Evolutionary conservation across 768 basidiomycete species (phyloP).

Genomic region (Pleurotus tuoliensis): DNA sequence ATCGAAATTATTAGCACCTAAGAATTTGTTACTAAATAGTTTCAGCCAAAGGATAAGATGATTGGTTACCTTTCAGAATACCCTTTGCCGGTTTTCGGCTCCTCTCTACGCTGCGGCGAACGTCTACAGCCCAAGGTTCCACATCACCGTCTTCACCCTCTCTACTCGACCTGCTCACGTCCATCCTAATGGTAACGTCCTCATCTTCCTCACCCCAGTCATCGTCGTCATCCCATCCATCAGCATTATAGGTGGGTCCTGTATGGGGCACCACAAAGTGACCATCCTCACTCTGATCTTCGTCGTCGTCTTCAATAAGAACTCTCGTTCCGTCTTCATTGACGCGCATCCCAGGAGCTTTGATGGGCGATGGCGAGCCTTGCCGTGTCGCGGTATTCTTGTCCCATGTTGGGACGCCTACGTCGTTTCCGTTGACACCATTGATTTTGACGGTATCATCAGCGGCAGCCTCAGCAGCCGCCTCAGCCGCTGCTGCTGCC

Average conservation of each 20-base stretch:
- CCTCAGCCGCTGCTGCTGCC: conserved; percentile 42
- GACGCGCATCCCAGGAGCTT: conserved; percentile 35
- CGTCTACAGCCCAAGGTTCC: conserved; percentile 74
- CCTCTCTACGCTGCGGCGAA: conserved; percentile 72
- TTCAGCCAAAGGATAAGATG: not conserved
- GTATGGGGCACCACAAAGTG: conserved; percentile 33
- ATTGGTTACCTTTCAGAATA: conserved; percentile 78
- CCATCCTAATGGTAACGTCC: conserved; percentile 68
- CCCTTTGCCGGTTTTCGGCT: conserved; percentile 67
- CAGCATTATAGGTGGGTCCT: conserved; percentile 43
- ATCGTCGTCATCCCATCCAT: conserved; percentile 78
- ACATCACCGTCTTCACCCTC: conserved; percentile 55
- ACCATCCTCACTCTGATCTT: conserved; percentile 52
- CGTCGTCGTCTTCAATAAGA: conserved; percentile 70
- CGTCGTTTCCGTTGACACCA: conserved; percentile 25
- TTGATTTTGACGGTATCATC: conserved; percentile 15
- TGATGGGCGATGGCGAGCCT: conserved; percentile 41
- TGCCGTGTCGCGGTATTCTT: conserved; percentile 69
- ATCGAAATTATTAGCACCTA: conserved; percentile 67
- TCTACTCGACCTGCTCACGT: conserved; percentile 45
- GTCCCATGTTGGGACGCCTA: conserved; percentile 70
- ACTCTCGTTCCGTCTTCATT: conserved; percentile 66
- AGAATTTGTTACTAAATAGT: not conserved
- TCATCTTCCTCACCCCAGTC: conserved; percentile 75
- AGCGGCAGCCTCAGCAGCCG: conserved; percentile 24